Percentiles rank a stretch among this genome's conserved stretches.
Conservation (phyloP, 2,329 filamentous ascomycete species). For the Leptographium galeiforme region DNA sequence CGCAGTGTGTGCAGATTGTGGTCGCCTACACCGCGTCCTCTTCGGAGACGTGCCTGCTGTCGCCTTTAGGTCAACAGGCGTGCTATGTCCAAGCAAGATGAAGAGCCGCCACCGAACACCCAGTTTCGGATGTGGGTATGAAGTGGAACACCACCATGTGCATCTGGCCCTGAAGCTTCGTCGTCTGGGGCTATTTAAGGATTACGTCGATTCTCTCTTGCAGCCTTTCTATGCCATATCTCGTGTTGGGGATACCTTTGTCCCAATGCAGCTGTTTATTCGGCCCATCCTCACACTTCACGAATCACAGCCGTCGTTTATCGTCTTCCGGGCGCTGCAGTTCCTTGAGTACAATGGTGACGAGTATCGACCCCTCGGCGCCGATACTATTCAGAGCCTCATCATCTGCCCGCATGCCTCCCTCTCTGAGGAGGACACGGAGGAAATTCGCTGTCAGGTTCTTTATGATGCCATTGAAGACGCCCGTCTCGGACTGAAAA, state of each 20-base stretch:
- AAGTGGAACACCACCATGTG: slow-evolving; percentile 4
- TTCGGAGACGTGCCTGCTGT: background rate
- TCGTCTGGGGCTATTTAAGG: background rate
- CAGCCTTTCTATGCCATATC: background rate
- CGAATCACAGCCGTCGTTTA: background rate
- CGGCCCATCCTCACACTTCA: background rate
- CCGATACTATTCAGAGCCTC: background rate
- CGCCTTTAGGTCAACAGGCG: background rate
- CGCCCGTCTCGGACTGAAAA: background rate
- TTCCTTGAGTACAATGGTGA: background rate
- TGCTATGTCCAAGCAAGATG: background rate
- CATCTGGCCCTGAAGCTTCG: slow-evolving; percentile 2
- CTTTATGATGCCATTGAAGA: background rate
- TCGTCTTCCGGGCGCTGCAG: background rate
- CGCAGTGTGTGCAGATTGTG: background rate
- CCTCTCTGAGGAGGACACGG: background rate
- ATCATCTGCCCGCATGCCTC: slow-evolving; percentile 1
- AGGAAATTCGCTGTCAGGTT: background rate
- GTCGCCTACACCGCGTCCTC: background rate
- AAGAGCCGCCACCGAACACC: background rate
- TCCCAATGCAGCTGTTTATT: background rate
- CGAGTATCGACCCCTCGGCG: background rate
- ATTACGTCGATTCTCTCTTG: background rate
- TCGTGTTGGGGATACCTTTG: background rate
- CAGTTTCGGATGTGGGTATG: background rate